These are phyloP conservation scores for Diaporthe citrichinensis DNA, from an alignment of 2,329 filamentous ascomycete genomes.

Conservation along the genomic window DNA sequence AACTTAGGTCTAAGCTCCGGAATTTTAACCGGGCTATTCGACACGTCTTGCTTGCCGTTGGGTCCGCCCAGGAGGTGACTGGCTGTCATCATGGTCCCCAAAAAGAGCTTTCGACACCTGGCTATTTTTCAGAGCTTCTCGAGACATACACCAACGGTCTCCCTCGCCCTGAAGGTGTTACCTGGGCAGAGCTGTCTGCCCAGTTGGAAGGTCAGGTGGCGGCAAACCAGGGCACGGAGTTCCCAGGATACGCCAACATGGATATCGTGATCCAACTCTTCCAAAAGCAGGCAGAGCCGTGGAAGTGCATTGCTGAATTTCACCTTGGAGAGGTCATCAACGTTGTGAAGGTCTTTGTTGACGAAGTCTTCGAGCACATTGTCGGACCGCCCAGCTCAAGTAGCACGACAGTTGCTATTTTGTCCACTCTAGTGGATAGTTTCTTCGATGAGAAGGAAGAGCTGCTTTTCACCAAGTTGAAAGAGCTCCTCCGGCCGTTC, in stretches of 20 bases:
- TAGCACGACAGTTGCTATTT: background rate
- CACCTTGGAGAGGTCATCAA: background rate
- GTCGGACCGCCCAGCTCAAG: background rate
- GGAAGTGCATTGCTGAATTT: background rate
- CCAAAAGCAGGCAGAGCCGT: background rate
- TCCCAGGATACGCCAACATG: background rate
- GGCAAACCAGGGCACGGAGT: background rate
- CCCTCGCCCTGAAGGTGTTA: background rate
- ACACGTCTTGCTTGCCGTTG: background rate
- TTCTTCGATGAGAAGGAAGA: conserved; percentile 5
- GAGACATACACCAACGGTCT: background rate
- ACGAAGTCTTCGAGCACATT: conserved; percentile 4
- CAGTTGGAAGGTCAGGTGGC: background rate
- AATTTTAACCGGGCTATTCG: background rate
- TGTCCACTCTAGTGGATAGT: background rate
- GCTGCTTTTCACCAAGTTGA: background rate
- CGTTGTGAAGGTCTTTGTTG: background rate
- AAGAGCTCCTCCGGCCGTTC: background rate
- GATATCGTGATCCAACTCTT: conserved; percentile 2
- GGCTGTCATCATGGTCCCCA: background rate
- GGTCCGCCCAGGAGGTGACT: background rate
- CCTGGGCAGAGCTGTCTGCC: background rate
- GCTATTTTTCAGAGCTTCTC: background rate
- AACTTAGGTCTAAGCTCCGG: background rate
- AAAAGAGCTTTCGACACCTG: background rate